These are phyloP conservation scores for Pyricularia grisea DNA, from an alignment of 2,329 filamentous ascomycete genomes.

Conservation along the genomic window DNA sequence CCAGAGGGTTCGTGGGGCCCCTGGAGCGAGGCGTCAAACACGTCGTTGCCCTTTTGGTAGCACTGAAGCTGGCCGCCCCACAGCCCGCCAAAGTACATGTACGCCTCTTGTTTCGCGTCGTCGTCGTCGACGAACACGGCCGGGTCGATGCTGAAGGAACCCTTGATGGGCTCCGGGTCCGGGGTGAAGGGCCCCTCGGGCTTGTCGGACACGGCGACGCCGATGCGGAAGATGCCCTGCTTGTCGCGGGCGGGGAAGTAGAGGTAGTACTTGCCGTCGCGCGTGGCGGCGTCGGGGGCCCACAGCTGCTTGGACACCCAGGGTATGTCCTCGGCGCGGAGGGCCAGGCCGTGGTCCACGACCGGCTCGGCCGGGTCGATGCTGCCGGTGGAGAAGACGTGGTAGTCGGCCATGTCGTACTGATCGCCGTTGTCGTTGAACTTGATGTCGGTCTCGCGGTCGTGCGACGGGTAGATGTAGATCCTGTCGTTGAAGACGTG, in stretches of 20 bases:
- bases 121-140: slow-evolving; percentile 66
- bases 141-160: slow-evolving; percentile 69
- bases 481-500: slow-evolving; percentile 69
- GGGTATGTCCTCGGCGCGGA: slow-evolving; percentile 56
- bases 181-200: slow-evolving; percentile 64
- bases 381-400: slow-evolving; percentile 55
- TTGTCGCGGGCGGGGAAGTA: slow-evolving; percentile 70
- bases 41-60: slow-evolving; percentile 46
- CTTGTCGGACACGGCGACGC: slow-evolving; percentile 53
- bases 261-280: slow-evolving; percentile 60
- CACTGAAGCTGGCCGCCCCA: slow-evolving; percentile 78
- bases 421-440: slow-evolving; percentile 82
- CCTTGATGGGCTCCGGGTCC: slow-evolving; percentile 54
- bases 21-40: slow-evolving; percentile 45
- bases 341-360: slow-evolving; percentile 63
- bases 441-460: slow-evolving; percentile 62
- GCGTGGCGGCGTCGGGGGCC: slow-evolving; percentile 66
- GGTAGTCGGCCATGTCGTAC: slow-evolving; percentile 79
- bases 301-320: slow-evolving; percentile 75
- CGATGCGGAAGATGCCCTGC: slow-evolving; percentile 62
- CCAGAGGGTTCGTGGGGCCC: slow-evolving; percentile 52
- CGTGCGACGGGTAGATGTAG: slow-evolving; percentile 76
- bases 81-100: slow-evolving; percentile 69
- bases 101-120: slow-evolving; percentile 61
- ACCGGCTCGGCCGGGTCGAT: slow-evolving; percentile 48